A percentile compares a stretch with the other conserved stretches of the same genome.
Conservation (phyloP, 305 asterid genomes). For the Coffea humblotiana region DNA sequence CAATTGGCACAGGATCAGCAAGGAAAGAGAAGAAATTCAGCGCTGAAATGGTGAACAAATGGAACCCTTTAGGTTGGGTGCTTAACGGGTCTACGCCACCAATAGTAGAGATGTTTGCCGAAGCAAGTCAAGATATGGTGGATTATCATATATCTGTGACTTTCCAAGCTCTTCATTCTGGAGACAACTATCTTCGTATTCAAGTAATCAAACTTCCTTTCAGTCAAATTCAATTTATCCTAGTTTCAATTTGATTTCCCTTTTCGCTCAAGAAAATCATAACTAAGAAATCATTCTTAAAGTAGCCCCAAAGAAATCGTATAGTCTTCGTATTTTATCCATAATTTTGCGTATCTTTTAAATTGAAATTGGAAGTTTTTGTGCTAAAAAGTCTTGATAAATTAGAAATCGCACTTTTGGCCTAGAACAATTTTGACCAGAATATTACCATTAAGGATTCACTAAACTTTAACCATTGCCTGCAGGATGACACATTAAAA, state of each 20-base stretch:
- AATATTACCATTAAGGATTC: background rate
- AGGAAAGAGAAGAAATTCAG: slow-evolving; percentile 38
- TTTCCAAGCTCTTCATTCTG: slow-evolving; percentile 34
- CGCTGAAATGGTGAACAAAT: slow-evolving; percentile 42
- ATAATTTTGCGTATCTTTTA: too few species aligned
- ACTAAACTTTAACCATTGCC: background rate
- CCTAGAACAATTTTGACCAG: background rate
- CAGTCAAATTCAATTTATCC: too few species aligned
- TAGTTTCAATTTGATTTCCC: too few species aligned
- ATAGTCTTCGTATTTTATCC: too few species aligned
- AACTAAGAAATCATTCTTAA: too few species aligned
- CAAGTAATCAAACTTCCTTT: slow-evolving; percentile 34
- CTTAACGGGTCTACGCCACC: slow-evolving; percentile 39
- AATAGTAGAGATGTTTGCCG: slow-evolving; percentile 37
- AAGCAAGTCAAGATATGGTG: slow-evolving; percentile 48
- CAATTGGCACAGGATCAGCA: slow-evolving; percentile 56
- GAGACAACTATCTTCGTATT: slow-evolving; percentile 54
- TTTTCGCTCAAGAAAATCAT: too few species aligned
- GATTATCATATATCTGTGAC: slow-evolving; percentile 42
- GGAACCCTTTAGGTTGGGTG: slow-evolving; percentile 57
- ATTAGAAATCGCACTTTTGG: background rate
- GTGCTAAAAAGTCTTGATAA: too few species aligned
- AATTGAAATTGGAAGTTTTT: too few species aligned
- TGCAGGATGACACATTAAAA: slow-evolving; percentile 44
- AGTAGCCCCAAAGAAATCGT: too few species aligned